Conservation (phyloP, 257 asterid species). For the Scutellaria baicalensis region DNA sequence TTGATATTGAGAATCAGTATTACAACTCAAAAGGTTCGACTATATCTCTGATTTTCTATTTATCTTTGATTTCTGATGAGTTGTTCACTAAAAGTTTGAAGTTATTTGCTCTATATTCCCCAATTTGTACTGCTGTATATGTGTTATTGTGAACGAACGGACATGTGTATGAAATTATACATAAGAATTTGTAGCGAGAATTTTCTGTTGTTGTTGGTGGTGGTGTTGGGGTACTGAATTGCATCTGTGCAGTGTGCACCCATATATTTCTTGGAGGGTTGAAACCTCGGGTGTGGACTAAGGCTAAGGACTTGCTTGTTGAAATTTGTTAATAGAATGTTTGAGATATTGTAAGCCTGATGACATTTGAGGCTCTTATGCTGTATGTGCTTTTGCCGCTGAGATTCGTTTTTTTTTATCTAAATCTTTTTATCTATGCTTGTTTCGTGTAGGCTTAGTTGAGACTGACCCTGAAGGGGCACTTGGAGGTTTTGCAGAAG, state of each 20-base stretch:
- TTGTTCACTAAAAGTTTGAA: background rate
- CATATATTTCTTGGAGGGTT: background rate
- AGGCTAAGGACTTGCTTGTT: background rate
- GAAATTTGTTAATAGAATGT: background rate
- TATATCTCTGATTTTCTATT: background rate
- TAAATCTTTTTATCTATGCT: background rate
- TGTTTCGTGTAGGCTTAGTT: conserved; percentile 53
- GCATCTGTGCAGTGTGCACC: background rate
- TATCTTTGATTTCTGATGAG: background rate
- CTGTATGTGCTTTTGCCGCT: background rate
- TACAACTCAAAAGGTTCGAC: conserved; percentile 87
- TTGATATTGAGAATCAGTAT: conserved; percentile 93
- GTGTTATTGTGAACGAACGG: background rate
- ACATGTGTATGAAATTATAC: background rate
- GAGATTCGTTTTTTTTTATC: background rate
- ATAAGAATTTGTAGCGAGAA: background rate
- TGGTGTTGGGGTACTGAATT: background rate
- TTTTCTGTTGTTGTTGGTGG: background rate
- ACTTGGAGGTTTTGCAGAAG: conserved; percentile 91
- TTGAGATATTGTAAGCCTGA: background rate
- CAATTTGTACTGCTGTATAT: background rate
- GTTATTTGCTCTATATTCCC: background rate
- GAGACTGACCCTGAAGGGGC: conserved; percentile 94
- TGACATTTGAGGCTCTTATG: background rate
- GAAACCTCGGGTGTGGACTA: background rate